These are phyloP conservation scores for Starmerella ratchasimensis DNA, from an alignment of 805 yeast genomes.

Conservation along the genomic window DNA sequence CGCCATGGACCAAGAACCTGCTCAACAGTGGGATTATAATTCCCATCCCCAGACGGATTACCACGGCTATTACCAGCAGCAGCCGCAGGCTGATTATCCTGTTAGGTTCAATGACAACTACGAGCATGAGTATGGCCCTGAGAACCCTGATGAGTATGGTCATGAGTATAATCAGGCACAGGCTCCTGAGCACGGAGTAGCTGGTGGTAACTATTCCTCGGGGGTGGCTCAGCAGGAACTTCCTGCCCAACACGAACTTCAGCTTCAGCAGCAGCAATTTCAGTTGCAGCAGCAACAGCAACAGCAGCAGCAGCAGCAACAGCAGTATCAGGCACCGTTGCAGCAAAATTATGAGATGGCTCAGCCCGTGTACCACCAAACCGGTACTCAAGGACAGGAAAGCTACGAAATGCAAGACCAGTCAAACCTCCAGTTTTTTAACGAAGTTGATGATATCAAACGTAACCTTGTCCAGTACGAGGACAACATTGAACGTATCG, in stretches of 20 bases:
- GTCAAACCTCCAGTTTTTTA: constrained; percentile 50
- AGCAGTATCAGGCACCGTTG: background rate
- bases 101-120: too few relatives aligned
- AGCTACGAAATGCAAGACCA: constrained; percentile 19
- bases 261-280: constrained; percentile 3
- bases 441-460: constrained; percentile 54
- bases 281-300: background rate
- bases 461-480: constrained; percentile 57
- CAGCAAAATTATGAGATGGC: too few relatives aligned
- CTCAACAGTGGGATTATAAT: constrained; percentile 16
- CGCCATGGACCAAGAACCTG: constrained; percentile 16
- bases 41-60: background rate
- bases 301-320: constrained; percentile 1
- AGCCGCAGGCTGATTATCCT: background rate
- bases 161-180: background rate
- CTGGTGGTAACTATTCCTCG: background rate
- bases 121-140: background rate
- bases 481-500: constrained; percentile 53
- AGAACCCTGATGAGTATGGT: background rate
- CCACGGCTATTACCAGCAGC: constrained; percentile 1
- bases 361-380: background rate
- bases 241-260: background rate
- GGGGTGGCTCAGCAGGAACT: background rate
- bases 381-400: constrained; percentile 10
- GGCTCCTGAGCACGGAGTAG: background rate